Conservation (phyloP, 805 yeast genomes). For the Helenozyma baotianmanensis region DNA sequence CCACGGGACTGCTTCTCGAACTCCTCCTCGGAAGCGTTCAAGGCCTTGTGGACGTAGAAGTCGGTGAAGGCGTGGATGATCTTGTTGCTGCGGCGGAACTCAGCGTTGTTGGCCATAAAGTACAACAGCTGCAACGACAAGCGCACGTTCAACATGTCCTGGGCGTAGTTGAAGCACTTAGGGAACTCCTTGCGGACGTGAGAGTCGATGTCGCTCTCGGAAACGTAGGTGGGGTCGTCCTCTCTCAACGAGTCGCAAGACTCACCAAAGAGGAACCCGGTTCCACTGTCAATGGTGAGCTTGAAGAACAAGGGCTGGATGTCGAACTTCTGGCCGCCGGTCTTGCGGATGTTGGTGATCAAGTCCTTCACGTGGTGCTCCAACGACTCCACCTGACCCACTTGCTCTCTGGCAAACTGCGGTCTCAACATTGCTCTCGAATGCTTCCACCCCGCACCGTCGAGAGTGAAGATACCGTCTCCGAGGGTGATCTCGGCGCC, state of each 20-base stretch:
- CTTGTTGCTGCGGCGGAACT: slow-evolving; percentile 11
- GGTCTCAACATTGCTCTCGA: slow-evolving; percentile 26
- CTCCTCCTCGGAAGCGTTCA: slow-evolving; percentile 27
- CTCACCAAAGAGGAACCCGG: slow-evolving; percentile 16
- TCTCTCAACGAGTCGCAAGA: slow-evolving; percentile 13
- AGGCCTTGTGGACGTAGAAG: slow-evolving; percentile 36
- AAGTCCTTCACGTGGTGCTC: slow-evolving; percentile 21
- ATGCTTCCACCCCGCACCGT: slow-evolving; percentile 27
- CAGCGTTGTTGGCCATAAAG: slow-evolving; percentile 7
- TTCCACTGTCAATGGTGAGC: slow-evolving; percentile 15
- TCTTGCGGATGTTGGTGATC: slow-evolving; percentile 11
- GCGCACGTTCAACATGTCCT: slow-evolving; percentile 9
- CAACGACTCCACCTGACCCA: slow-evolving; percentile 22
- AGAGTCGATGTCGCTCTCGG: slow-evolving; percentile 4
- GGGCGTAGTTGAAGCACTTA: slow-evolving; percentile 13
- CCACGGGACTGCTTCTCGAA: slow-evolving; percentile 28
- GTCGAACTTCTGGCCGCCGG: slow-evolving; percentile 8
- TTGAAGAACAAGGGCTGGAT: slow-evolving; percentile 14
- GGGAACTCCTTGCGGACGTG: slow-evolving; percentile 9
- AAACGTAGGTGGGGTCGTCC: slow-evolving; percentile 2
- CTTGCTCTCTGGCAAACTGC: slow-evolving; percentile 24
- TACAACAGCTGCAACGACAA: slow-evolving; percentile 10
- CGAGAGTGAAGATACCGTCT: slow-evolving; percentile 25
- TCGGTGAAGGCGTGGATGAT: slow-evolving; percentile 17
- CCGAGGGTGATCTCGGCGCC: slow-evolving; percentile 20